Evolutionary conservation across 495 filamentous ascomycete species (phyloP).

Genomic region (Penicillium coffeae): DNA sequence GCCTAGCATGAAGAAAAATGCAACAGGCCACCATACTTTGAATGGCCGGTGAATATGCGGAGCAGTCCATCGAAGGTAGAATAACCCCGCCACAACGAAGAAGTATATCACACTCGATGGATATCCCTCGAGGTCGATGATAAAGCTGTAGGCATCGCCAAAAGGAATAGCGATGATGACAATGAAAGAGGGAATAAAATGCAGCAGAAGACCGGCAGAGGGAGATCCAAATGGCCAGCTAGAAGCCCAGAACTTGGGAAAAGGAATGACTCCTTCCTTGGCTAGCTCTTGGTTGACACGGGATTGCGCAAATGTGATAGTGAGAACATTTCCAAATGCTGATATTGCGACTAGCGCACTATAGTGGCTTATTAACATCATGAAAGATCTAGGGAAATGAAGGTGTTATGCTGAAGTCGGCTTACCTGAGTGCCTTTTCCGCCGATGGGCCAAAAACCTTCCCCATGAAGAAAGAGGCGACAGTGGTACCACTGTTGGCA

Average conservation of each 20-base stretch:
- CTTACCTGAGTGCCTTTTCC: slow-evolving; percentile 20
- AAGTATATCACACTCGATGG: slow-evolving; percentile 56
- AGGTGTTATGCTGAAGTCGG: no score
- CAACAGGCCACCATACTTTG: slow-evolving; percentile 51
- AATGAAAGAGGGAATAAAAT: slow-evolving; percentile 60
- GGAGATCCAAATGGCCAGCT: slow-evolving; percentile 63
- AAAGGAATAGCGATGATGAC: slow-evolving; percentile 60
- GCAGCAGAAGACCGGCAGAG: slow-evolving; percentile 55
- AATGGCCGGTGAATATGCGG: slow-evolving; percentile 58
- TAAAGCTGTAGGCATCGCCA: slow-evolving; percentile 62
- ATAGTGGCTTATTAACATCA: no score
- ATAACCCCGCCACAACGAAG: slow-evolving; percentile 53
- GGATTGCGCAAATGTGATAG: slow-evolving; percentile 62
- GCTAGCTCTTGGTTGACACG: slow-evolving; percentile 63
- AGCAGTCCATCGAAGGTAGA: slow-evolving; percentile 55
- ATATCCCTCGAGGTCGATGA: slow-evolving; percentile 65
- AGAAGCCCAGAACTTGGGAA: slow-evolving; percentile 54
- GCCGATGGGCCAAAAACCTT: slow-evolving; percentile 52
- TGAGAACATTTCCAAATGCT: slow-evolving; percentile 67
- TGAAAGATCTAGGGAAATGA: no score
- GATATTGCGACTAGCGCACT: slow-evolving; percentile 56
- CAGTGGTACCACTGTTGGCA: slow-evolving; percentile 56
- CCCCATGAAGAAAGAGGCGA: slow-evolving; percentile 63
- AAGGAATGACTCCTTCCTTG: slow-evolving; percentile 63
- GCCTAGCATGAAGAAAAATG: slow-evolving; percentile 31